Evolutionary conservation across 257 asterid genomes (phyloP).

Genomic region (Nicotiana paniculata): DNA sequence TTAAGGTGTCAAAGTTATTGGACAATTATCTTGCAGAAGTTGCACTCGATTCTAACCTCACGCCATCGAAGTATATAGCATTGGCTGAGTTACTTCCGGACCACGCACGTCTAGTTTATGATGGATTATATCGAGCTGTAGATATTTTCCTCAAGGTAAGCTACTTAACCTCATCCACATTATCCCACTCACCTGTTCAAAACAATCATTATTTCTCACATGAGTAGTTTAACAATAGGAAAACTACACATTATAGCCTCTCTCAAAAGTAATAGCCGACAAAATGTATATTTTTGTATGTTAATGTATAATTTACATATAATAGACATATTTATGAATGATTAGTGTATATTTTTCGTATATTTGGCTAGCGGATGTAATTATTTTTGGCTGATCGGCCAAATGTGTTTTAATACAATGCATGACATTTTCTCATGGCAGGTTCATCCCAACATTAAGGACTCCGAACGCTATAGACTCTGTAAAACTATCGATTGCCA

Average conservation of each 20-base stretch:
- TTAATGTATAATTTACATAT: too few relatives aligned
- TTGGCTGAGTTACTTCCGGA: constrained; percentile 80
- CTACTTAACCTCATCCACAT: neutral
- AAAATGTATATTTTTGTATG: too few relatives aligned
- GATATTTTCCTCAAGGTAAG: constrained; percentile 93
- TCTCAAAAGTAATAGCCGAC: too few relatives aligned
- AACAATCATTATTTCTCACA: neutral
- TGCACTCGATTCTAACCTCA: constrained; percentile 66
- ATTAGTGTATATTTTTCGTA: too few relatives aligned
- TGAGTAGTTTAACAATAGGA: neutral
- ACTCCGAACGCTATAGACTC: constrained; percentile 71
- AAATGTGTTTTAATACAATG: neutral
- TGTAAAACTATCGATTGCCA: constrained; percentile 88
- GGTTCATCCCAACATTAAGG: constrained; percentile 95
- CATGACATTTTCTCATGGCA: constrained; percentile 17
- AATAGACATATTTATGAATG: too few relatives aligned
- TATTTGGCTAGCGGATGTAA: too few relatives aligned
- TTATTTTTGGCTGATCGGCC: too few relatives aligned
- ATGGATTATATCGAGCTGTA: constrained; percentile 79
- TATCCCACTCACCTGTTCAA: neutral
- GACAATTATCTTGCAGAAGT: constrained; percentile 83
- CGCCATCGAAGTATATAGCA: constrained; percentile 58
- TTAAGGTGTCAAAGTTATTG: constrained; percentile 73
- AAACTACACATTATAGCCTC: too few relatives aligned
- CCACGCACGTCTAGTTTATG: constrained; percentile 73